These are phyloP conservation scores for Suillus brevipes DNA, from an alignment of 768 basidiomycete species.

Conservation along the genomic window DNA sequence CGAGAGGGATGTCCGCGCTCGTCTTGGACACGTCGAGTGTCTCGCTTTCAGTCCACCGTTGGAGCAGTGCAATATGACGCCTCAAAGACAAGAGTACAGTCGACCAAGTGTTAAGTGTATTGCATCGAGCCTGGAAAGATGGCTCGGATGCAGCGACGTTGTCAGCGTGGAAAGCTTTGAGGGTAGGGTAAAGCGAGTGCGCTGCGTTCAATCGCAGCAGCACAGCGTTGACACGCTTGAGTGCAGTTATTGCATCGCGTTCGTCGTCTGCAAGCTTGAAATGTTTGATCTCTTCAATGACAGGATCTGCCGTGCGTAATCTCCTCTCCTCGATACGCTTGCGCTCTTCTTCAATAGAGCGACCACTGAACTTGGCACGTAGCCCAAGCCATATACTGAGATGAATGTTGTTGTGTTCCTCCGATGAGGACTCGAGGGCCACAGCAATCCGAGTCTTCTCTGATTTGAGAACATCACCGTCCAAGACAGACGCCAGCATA, in stretches of 20 bases:
- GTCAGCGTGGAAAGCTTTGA: constrained; percentile 78
- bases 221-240: constrained; percentile 63
- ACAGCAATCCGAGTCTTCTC: constrained; percentile 92
- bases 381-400: constrained; percentile 87
- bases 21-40: constrained; percentile 85
- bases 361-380: constrained; percentile 80
- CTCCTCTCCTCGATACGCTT: constrained; percentile 81
- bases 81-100: constrained; percentile 86
- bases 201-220: constrained; percentile 79
- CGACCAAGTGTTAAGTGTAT: constrained; percentile 90
- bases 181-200: constrained; percentile 83
- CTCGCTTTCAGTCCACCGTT: constrained; percentile 93
- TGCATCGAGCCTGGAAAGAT: constrained; percentile 77
- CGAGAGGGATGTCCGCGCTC: constrained; percentile 54
- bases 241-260: constrained; percentile 40
- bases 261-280: constrained; percentile 61
- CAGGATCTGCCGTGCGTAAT: constrained; percentile 73
- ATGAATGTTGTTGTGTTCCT: constrained; percentile 67
- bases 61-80: constrained; percentile 75
- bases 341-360: constrained; percentile 80
- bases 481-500: constrained; percentile 90
- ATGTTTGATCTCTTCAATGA: constrained; percentile 79
- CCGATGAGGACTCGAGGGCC: constrained; percentile 66
- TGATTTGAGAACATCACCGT: constrained; percentile 91
- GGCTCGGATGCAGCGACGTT: constrained; percentile 67